Percentiles rank a stretch among this genome's conserved stretches.
These are phyloP conservation scores for Lotus japonicus DNA, from an alignment of 306 rosid species.

Conservation along the genomic window DNA sequence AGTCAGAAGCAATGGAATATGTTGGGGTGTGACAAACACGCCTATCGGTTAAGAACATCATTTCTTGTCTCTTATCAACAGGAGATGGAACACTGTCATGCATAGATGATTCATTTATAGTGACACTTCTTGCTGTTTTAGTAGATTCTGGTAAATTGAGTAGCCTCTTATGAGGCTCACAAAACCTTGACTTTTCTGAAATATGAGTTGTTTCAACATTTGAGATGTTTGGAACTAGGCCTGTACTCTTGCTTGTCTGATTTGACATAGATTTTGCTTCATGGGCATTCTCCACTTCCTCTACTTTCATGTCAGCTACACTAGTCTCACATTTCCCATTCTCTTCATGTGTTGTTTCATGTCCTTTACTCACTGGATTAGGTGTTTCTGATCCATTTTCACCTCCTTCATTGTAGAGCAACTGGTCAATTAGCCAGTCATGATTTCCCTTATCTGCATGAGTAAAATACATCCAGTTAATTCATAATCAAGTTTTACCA, in stretches of 20 bases:
- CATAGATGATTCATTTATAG: slow-evolving; percentile 21
- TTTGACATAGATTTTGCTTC: slow-evolving; percentile 20
- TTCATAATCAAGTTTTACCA: slow-evolving; percentile 1
- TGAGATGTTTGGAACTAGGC: background rate
- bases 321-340: slow-evolving; percentile 2
- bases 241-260: slow-evolving; percentile 20
- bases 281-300: slow-evolving; percentile 11
- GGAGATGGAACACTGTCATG: slow-evolving; percentile 33
- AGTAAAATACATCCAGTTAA: background rate
- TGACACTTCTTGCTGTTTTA: background rate
- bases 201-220: slow-evolving; percentile 2
- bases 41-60: slow-evolving; percentile 22
- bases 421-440: slow-evolving; percentile 46
- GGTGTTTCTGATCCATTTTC: slow-evolving; percentile 10
- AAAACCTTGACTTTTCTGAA: slow-evolving; percentile 9
- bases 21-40: slow-evolving; percentile 50
- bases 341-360: slow-evolving; percentile 4
- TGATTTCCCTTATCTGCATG: slow-evolving; percentile 61
- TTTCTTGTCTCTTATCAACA: slow-evolving; percentile 32
- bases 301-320: background rate
- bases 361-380: slow-evolving; percentile 5
- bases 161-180: slow-evolving; percentile 16
- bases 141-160: slow-evolving; percentile 13
- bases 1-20: slow-evolving; percentile 79
- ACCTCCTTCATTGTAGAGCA: slow-evolving; percentile 26